Base-by-base conservation (phyloP, 352 stramenopile species). In the Pythium aquatile region DNA sequence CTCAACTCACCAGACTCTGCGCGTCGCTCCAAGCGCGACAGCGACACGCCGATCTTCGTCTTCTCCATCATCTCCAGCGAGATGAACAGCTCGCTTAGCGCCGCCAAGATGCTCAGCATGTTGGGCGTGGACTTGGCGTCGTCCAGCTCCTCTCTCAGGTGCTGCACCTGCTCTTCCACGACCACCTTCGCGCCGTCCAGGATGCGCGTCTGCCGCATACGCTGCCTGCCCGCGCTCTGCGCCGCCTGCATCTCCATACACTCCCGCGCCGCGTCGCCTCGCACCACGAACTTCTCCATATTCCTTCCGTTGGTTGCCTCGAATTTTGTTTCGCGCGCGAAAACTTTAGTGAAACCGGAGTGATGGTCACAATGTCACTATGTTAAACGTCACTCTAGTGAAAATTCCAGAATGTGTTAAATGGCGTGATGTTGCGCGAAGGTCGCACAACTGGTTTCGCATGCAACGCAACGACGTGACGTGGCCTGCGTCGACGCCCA, bases 1-100 rank as follows among this genome's bases (percentile, higher is more conserved):
- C 5, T 44, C 1, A 8, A 20, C 55, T 48, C 53, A 73, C 74
- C 76, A 28, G 69, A 78, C n/a, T 76, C 62, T 3, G 72, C 57
- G 11, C 76, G 73, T 13, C 74, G 71, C 53, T 77, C 65, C 51
- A 81, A 46, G 1, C 74, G 76, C 40, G 74, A 69, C 5, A 84
- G 61, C 33, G 74, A 72, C n/a, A 75, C 40, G 0, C 76, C 76
- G 40, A 84, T 81, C 8, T 61, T 44, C 17, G 82, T 93, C 69
- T 93, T 87, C 68, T 93, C 85, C 46, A 93, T 65, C 72, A 93
- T 88, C 64, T 93, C 85, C 20, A 93, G 77, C 51, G 85, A 93
- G 33, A 93, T 72, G 64, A 90, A 93, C 20, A 87, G 66, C 47
- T 72, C 58, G 48, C 89, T 82, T n/a, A 93, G 69, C 46, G 72